These are phyloP conservation scores for Buxus sempervirens DNA, from an alignment of 164 flowering plant genomes.

Conservation along the genomic window DNA sequence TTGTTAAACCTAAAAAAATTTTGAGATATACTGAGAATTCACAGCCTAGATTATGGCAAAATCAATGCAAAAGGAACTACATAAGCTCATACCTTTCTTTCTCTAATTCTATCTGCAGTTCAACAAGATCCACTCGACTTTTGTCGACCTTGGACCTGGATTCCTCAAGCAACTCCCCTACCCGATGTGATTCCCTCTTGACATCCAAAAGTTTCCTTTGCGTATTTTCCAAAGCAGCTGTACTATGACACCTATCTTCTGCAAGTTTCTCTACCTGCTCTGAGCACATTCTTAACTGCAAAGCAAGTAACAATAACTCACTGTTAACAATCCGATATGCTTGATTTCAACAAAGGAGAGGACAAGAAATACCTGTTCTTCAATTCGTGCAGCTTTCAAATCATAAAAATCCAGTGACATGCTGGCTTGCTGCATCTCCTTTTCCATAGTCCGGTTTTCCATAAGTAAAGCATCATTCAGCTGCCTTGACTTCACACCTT, in stretches of 20 bases:
- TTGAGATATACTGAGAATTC: background rate
- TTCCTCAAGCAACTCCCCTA: conserved; percentile 48
- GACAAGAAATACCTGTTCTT: conserved; percentile 64
- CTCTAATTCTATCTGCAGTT: conserved; percentile 66
- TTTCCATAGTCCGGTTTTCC: conserved; percentile 57
- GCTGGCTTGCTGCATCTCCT: conserved; percentile 54
- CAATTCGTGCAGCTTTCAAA: conserved; percentile 55
- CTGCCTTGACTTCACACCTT: conserved; percentile 70
- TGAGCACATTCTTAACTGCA: conserved; percentile 63
- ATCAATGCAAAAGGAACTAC: background rate
- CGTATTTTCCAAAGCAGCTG: conserved; percentile 42
- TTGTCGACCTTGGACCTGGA: conserved; percentile 50
- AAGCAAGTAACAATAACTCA: conserved; percentile 4
- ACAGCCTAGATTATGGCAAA: background rate
- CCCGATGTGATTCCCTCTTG: conserved; percentile 47
- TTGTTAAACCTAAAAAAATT: conserved; percentile 48
- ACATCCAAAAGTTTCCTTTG: conserved; percentile 59
- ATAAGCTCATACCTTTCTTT: conserved; percentile 57
- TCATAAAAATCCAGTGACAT: conserved; percentile 45
- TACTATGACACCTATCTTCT: conserved; percentile 58
- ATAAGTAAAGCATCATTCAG: conserved; percentile 41
- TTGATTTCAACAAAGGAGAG: background rate
- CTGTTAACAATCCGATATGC: background rate
- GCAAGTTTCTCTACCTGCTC: conserved; percentile 67
- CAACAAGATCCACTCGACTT: conserved; percentile 43